phyloP scores from a whole-genome alignment of 331 rosid species.

The Quercus tomentella region DNA sequence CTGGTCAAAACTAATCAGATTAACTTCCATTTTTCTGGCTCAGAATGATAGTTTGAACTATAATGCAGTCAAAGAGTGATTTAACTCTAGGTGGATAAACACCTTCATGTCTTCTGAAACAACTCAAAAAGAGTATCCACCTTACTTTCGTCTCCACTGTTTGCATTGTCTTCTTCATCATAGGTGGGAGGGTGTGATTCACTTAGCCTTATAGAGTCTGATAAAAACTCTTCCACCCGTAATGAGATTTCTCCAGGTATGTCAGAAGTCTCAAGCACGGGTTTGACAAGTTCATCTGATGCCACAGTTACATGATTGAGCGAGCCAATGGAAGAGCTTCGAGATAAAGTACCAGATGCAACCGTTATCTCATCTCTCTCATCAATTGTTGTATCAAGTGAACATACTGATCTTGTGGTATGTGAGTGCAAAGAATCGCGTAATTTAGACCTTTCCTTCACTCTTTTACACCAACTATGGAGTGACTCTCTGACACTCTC shows the following conservation, averaged over 20 bases:
- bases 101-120: slow-evolving; percentile 55
- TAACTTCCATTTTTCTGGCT: neutral
- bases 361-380: slow-evolving; percentile 82
- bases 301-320: slow-evolving; percentile 67
- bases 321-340: slow-evolving; percentile 67
- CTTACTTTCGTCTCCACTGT: slow-evolving; percentile 25
- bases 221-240: slow-evolving; percentile 34
- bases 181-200: slow-evolving; percentile 19
- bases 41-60: neutral
- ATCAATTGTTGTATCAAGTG: slow-evolving; percentile 64
- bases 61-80: too few relatives aligned
- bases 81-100: neutral
- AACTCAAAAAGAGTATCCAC: slow-evolving; percentile 61
- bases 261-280: slow-evolving; percentile 22
- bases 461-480: slow-evolving; percentile 98
- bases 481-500: slow-evolving; percentile 90
- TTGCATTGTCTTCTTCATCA: slow-evolving; percentile 29
- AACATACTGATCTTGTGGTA: slow-evolving; percentile 76
- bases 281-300: slow-evolving; percentile 38
- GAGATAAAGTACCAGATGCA: slow-evolving; percentile 67
- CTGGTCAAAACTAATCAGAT: neutral
- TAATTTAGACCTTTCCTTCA: slow-evolving; percentile 67
- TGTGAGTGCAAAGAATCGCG: slow-evolving; percentile 54
- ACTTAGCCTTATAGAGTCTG: slow-evolving; percentile 28
- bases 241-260: slow-evolving; percentile 23